Percentiles rank a stretch among this genome's conserved stretches.
These are phyloP conservation scores for Arxiozyma telluris DNA, from an alignment of 1,139 yeast species.

Conservation along the genomic window DNA sequence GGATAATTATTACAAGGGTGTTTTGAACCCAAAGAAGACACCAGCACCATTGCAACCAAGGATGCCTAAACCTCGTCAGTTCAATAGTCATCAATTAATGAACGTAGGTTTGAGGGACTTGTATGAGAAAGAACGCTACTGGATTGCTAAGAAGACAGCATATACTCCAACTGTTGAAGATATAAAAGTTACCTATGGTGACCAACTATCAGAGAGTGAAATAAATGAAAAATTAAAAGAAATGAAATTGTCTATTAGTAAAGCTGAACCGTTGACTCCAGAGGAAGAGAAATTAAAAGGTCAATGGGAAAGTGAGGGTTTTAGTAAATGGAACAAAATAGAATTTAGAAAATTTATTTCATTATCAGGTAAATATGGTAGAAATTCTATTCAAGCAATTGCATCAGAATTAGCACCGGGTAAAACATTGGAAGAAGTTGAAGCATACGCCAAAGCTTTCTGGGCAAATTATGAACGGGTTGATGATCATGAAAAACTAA, in stretches of 20 bases:
- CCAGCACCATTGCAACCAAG: conserved; percentile 54
- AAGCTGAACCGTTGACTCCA: conserved; percentile 57
- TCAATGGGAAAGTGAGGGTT: conserved; percentile 49
- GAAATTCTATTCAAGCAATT: conserved; percentile 53
- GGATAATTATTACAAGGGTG: conserved; percentile 72
- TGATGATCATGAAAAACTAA: conserved; percentile 63
- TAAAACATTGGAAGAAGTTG: conserved; percentile 58
- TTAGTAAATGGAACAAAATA: conserved; percentile 58
- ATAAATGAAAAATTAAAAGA: conserved; percentile 43
- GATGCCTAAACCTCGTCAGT: conserved; percentile 51
- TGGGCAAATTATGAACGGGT: conserved; percentile 59
- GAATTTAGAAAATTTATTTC: conserved; percentile 63
- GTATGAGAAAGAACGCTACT: conserved; percentile 55
- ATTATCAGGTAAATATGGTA: conserved; percentile 56
- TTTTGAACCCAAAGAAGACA: conserved; percentile 55
- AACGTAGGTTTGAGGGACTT: conserved; percentile 53
- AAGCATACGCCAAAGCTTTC: conserved; percentile 55
- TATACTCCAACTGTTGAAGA: conserved; percentile 30
- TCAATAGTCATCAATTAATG: conserved; percentile 68
- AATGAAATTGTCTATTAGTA: conserved; percentile 54
- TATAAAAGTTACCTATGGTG: conserved; percentile 34
- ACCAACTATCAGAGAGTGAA: conserved; percentile 31
- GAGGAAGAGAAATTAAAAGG: conserved; percentile 55
- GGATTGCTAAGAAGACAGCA: conserved; percentile 30
- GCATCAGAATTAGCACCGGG: conserved; percentile 50